Evolutionary conservation across 1,139 yeast species (phyloP).

Genomic region (Scheffersomyces cryptocercus): DNA sequence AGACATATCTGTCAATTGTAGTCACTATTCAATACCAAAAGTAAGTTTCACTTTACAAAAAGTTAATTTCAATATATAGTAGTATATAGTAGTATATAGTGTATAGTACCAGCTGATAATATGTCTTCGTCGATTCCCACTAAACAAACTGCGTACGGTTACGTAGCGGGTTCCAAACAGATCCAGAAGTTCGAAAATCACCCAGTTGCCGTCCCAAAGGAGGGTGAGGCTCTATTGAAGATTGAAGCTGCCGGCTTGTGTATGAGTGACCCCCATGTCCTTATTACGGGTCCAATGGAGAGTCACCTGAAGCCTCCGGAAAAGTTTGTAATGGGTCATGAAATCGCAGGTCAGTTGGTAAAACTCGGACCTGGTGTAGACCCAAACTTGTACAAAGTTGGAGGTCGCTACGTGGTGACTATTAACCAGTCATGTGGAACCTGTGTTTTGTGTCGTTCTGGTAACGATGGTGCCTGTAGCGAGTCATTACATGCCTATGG

Average conservation of each 20-base stretch:
- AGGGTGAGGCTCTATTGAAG: constrained; percentile 42
- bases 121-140: constrained; percentile 12
- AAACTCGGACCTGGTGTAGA: constrained; percentile 38
- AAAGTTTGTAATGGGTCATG: constrained; percentile 56
- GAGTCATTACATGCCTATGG: constrained; percentile 35
- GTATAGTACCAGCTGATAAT: no score
- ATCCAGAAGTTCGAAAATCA: constrained; percentile 20
- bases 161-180: constrained; percentile 14
- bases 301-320: constrained; percentile 2
- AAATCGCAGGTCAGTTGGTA: constrained; percentile 52
- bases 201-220: constrained; percentile 41
- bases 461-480: constrained; percentile 42
- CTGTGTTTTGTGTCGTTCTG: constrained; percentile 44
- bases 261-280: constrained; percentile 50
- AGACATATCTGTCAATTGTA: no score
- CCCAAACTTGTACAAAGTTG: constrained; percentile 27
- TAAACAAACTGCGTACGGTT: constrained; percentile 22
- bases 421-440: constrained; percentile 45
- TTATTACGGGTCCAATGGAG: constrained; percentile 24
- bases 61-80: no score
- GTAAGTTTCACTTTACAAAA: no score
- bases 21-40: no score
- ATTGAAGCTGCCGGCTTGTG: constrained; percentile 57
- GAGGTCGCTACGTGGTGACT: constrained; percentile 38
- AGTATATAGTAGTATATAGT: no score